Percentiles rank a stretch among this genome's conserved stretches.
Conservation (phyloP, 306 rosid species). For the Gastrolobium villosum region DNA sequence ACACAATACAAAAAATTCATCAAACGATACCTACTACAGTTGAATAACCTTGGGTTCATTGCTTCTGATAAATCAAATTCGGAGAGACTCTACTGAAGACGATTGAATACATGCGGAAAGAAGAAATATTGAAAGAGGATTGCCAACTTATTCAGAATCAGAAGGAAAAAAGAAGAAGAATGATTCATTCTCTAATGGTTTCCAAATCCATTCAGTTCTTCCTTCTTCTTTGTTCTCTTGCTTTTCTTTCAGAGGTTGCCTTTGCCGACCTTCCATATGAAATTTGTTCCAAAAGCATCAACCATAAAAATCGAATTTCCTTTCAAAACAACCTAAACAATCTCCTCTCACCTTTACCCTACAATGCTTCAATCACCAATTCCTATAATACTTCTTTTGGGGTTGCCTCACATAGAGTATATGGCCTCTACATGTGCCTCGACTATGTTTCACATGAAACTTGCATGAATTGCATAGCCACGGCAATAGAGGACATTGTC, state of each 20-base stretch:
- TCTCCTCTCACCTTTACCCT: conserved; percentile 45
- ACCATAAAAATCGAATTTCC: conserved; percentile 34
- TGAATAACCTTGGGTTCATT: no score
- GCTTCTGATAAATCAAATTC: no score
- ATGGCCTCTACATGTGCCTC: conserved; percentile 60
- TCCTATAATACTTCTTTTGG: conserved; percentile 48
- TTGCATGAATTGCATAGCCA: conserved; percentile 54
- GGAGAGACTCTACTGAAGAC: no score
- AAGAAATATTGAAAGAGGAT: conserved; percentile 18
- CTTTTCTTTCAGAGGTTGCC: conserved; percentile 31
- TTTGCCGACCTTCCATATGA: conserved; percentile 55
- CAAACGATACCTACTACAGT: no score
- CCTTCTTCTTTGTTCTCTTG: conserved; percentile 46
- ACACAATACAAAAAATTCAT: no score
- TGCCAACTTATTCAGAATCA: conserved; percentile 10
- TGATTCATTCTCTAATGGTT: conserved; percentile 33
- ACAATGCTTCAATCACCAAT: conserved; percentile 49
- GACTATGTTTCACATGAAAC: conserved; percentile 48
- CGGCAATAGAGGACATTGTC: conserved; percentile 46
- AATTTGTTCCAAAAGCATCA: conserved; percentile 46
- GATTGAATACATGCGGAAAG: no score
- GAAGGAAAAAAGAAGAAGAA: conserved; percentile 8
- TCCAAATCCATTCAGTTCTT: conserved; percentile 27
- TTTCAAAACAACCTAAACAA: conserved; percentile 22
- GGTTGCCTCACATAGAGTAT: conserved; percentile 39